Percentiles rank a stretch among this genome's conserved stretches.
phyloP scores from a whole-genome alignment of 2,329 filamentous ascomycete species.

The Trichoderma sp. region DNA sequence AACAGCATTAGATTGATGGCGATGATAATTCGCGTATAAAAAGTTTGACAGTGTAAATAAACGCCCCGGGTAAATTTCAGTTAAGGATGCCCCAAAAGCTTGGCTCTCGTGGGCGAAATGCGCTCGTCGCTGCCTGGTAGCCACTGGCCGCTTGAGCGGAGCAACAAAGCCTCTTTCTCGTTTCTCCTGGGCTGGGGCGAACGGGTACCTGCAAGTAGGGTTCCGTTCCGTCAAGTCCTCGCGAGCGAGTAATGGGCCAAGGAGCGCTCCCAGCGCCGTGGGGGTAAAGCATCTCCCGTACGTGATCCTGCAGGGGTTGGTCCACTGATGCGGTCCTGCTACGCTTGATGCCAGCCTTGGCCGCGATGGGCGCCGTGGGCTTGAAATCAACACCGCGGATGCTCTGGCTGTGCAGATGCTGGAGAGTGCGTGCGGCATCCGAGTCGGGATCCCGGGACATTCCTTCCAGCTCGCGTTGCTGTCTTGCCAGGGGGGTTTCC shows the following conservation, averaged over 20 bases:
- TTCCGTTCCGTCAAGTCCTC: constrained; percentile 25
- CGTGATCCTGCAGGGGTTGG: constrained; percentile 61
- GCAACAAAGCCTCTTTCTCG: constrained; percentile 66
- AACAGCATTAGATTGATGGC: constrained; percentile 13
- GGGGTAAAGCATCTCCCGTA: constrained; percentile 56
- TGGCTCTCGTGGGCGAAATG: constrained; percentile 51
- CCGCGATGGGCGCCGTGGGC: constrained; percentile 30
- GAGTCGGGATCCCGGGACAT: constrained; percentile 43
- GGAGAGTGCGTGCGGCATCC: constrained; percentile 56
- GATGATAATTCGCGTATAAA: not conserved
- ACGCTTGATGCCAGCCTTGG: constrained; percentile 52
- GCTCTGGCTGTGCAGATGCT: constrained; percentile 58
- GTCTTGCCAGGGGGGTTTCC: constrained; percentile 46
- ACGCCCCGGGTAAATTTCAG: constrained; percentile 31
- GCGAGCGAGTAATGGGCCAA: constrained; percentile 41
- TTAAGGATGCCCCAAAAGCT: constrained; percentile 68
- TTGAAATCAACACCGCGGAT: constrained; percentile 36
- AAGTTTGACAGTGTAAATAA: constrained; percentile 1
- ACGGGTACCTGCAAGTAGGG: constrained; percentile 37
- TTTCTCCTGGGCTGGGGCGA: constrained; percentile 44
- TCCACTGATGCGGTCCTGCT: constrained; percentile 59
- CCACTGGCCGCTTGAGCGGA: constrained; percentile 54
- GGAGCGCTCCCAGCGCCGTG: constrained; percentile 28
- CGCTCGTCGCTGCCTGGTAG: constrained; percentile 45
- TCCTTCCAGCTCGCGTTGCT: constrained; percentile 46